phyloP scores from a whole-genome alignment of 2,329 filamentous ascomycete species.

The Pestalotiopsis sp. region DNA sequence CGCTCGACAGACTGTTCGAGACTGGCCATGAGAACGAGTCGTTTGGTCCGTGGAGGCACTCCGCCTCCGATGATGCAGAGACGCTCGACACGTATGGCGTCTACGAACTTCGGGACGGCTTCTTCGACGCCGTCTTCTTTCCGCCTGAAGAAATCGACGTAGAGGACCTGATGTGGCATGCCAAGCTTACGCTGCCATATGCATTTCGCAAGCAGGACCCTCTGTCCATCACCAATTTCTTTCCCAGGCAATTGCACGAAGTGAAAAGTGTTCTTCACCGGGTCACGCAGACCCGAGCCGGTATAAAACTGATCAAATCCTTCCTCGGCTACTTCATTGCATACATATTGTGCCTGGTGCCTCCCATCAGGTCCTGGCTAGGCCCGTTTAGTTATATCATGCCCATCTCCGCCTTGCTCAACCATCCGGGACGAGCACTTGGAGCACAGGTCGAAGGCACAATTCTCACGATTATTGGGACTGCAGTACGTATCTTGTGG shows the following conservation, averaged over 20 bases:
- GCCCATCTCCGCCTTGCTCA: slow-evolving; percentile 59
- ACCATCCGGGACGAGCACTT: slow-evolving; percentile 58
- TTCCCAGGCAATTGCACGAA: slow-evolving; percentile 51
- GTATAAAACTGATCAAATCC: slow-evolving; percentile 54
- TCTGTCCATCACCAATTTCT: slow-evolving; percentile 47
- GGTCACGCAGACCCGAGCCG: slow-evolving; percentile 51
- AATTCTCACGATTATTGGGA: slow-evolving; percentile 55
- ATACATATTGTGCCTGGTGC: slow-evolving; percentile 58
- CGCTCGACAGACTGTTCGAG: slow-evolving; percentile 31
- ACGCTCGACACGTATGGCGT: slow-evolving; percentile 45
- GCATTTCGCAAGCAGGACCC: slow-evolving; percentile 50
- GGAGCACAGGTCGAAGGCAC: slow-evolving; percentile 61
- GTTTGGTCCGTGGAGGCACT: slow-evolving; percentile 17
- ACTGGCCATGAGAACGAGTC: slow-evolving; percentile 24
- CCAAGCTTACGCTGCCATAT: slow-evolving; percentile 47
- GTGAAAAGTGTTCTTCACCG: slow-evolving; percentile 41
- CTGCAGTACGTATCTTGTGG: slow-evolving; percentile 32
- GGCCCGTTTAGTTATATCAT: slow-evolving; percentile 59
- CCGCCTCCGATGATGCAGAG: slow-evolving; percentile 27
- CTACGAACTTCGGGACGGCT: slow-evolving; percentile 46
- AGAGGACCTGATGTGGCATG: slow-evolving; percentile 42
- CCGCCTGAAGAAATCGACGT: slow-evolving; percentile 41
- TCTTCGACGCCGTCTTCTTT: slow-evolving; percentile 52
- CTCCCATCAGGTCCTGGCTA: slow-evolving; percentile 49
- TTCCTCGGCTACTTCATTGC: slow-evolving; percentile 60